Percentiles rank a stretch among this genome's conserved stretches.
Conservation (phyloP, 768 basidiomycete species). For the Boletus huronensis region DNA sequence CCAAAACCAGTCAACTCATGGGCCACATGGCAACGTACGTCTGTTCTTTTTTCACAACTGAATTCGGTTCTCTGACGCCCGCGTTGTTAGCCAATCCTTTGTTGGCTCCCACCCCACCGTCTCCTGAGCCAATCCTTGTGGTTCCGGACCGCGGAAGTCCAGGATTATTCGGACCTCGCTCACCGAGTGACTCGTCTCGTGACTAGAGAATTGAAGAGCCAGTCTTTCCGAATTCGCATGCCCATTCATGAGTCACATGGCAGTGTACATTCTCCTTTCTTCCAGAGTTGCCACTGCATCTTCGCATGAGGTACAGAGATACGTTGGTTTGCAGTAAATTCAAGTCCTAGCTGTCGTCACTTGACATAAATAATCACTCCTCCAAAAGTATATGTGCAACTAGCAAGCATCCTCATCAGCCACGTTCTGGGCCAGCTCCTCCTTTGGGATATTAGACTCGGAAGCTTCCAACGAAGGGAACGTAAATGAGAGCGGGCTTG, state of each 20-base stretch:
- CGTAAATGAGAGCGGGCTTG: not conserved
- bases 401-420: too few species aligned
- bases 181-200: constrained; percentile 36
- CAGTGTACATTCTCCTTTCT: too few species aligned
- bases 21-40: not conserved
- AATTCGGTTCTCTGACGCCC: not conserved
- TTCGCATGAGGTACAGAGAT: too few species aligned
- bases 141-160: constrained; percentile 52
- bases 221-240: too few species aligned
- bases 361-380: not conserved
- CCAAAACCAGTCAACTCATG: not conserved
- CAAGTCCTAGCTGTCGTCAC: too few species aligned
- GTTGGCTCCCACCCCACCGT: constrained; percentile 54
- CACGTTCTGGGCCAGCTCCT: not conserved
- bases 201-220: not conserved
- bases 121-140: constrained; percentile 48
- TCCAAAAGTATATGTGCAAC: not conserved
- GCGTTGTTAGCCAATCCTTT: not conserved
- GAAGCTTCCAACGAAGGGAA: not conserved
- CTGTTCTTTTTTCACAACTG: not conserved
- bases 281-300: too few species aligned
- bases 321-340: too few species aligned
- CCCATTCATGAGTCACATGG: too few species aligned
- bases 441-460: not conserved
- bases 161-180: constrained; percentile 71